These are phyloP conservation scores for Bassia scoparia DNA, from an alignment of 148 eudicot genomes.

Conservation along the genomic window DNA sequence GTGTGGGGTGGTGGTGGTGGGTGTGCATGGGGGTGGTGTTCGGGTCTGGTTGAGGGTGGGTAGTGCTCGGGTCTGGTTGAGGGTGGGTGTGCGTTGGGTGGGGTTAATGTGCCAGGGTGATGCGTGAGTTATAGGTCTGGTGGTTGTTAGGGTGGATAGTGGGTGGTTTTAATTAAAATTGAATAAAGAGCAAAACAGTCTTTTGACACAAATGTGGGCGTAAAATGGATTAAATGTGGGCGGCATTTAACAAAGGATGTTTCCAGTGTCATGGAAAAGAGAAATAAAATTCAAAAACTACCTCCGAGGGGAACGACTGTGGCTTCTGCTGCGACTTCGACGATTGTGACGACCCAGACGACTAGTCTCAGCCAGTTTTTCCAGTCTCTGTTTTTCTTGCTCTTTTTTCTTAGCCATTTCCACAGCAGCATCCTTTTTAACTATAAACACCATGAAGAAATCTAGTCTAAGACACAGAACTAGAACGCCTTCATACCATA, in stretches of 20 bases:
- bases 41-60: too few species aligned
- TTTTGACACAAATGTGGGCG: too few species aligned
- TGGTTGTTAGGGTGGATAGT: too few species aligned
- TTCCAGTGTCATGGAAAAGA: not conserved
- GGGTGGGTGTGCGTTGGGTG: too few species aligned
- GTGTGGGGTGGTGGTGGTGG: too few species aligned
- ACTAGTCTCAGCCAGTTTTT: slow-evolving; percentile 90
- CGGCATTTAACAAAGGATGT: not conserved
- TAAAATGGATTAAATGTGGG: too few species aligned
- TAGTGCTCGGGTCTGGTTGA: too few species aligned
- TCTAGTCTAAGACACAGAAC: not conserved
- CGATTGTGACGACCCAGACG: slow-evolving; percentile 59
- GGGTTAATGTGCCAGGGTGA: too few species aligned
- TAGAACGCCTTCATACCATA: not conserved
- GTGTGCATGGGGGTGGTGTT: too few species aligned
- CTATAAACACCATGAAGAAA: slow-evolving; percentile 32
- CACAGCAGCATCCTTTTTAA: slow-evolving; percentile 86
- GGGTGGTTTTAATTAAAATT: too few species aligned
- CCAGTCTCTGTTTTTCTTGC: slow-evolving; percentile 84
- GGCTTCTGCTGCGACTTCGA: slow-evolving; percentile 85
- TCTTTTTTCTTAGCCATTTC: slow-evolving; percentile 95
- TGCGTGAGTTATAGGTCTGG: too few species aligned
- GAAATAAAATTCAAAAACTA: slow-evolving; percentile 17
- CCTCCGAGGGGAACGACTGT: slow-evolving; percentile 87
- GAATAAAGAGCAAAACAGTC: too few species aligned